Conservation (phyloP, 768 basidiomycete genomes). For the Rhodotorula toruloides region DNA sequence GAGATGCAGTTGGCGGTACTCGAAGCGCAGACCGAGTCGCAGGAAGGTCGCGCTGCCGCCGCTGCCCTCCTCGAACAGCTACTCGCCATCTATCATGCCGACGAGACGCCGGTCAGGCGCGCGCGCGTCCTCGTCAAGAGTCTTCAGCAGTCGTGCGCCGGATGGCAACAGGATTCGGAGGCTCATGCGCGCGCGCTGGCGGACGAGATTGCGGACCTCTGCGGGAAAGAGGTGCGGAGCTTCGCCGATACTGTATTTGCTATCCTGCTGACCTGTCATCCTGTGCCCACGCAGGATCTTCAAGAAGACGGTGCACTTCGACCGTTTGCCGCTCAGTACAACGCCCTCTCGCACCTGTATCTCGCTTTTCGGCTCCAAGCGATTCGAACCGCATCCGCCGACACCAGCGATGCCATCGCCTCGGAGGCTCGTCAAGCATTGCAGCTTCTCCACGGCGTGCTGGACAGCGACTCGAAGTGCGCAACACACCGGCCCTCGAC, state of each 20-base stretch:
- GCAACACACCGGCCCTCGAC: too few relatives aligned
- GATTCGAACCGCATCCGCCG: conserved; percentile 51
- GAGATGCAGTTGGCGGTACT: conserved; percentile 42
- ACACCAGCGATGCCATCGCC: conserved; percentile 58
- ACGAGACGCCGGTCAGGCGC: conserved; percentile 56
- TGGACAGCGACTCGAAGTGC: conserved; percentile 48
- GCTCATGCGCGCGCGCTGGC: conserved; percentile 42
- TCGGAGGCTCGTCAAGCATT: conserved; percentile 48
- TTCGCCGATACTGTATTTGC: not conserved
- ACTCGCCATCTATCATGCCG: conserved; percentile 53
- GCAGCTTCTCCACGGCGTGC: conserved; percentile 19
- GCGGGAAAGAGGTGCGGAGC: not conserved
- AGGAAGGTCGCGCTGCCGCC: conserved; percentile 31
- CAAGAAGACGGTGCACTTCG: conserved; percentile 45
- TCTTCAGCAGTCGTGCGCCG: conserved; percentile 52
- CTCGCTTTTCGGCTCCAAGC: conserved; percentile 63
- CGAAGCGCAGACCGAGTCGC: conserved; percentile 35
- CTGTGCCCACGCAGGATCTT: conserved; percentile 40
- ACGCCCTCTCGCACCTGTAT: conserved; percentile 57
- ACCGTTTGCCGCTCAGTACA: conserved; percentile 52
- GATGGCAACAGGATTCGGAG: conserved; percentile 25
- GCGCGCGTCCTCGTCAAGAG: conserved; percentile 56
- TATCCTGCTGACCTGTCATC: too few relatives aligned
- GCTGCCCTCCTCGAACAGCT: conserved; percentile 53
- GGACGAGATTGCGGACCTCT: conserved; percentile 31